A percentile compares a stretch with the other conserved stretches of the same genome.
phyloP scores from a whole-genome alignment of 768 basidiomycete species.

The Rhodotorula graminis region DNA sequence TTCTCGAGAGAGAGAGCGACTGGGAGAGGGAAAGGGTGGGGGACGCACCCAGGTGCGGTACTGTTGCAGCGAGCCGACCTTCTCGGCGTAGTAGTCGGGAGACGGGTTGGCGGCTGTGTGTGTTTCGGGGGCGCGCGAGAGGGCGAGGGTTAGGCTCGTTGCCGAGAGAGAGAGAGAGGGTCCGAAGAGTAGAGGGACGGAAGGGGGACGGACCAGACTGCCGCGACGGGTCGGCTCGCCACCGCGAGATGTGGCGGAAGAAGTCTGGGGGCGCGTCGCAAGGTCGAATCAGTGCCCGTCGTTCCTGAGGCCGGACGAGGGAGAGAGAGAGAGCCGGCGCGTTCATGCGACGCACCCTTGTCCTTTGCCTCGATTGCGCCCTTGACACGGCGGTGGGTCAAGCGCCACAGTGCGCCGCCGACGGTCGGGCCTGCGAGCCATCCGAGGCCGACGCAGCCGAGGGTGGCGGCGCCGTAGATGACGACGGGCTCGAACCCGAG shows the following conservation, averaged over 20 bases:
- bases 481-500: constrained; percentile 40
- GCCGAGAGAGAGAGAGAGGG: not conserved
- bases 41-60: constrained; percentile 25
- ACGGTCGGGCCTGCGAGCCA: constrained; percentile 41
- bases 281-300: too few species aligned
- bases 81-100: constrained; percentile 41
- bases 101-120: constrained; percentile 16
- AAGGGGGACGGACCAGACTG: constrained; percentile 37
- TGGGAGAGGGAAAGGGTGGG: too few species aligned
- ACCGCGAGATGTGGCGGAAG: constrained; percentile 33
- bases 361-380: constrained; percentile 40
- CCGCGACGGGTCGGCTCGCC: constrained; percentile 47
- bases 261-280: constrained; percentile 15
- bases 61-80: constrained; percentile 42
- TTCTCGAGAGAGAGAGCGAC: not conserved
- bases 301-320: too few species aligned
- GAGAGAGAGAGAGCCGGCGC: too few species aligned
- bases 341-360: constrained; percentile 28
- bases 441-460: constrained; percentile 38
- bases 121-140: too few species aligned
- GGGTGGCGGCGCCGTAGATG: constrained; percentile 38
- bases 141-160: too few species aligned
- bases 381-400: constrained; percentile 21
- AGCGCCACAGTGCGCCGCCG: constrained; percentile 34
- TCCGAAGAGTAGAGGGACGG: not conserved